These are phyloP conservation scores for Yarrowia hollandica DNA, from an alignment of 805 yeast species.

Conservation along the genomic window DNA sequence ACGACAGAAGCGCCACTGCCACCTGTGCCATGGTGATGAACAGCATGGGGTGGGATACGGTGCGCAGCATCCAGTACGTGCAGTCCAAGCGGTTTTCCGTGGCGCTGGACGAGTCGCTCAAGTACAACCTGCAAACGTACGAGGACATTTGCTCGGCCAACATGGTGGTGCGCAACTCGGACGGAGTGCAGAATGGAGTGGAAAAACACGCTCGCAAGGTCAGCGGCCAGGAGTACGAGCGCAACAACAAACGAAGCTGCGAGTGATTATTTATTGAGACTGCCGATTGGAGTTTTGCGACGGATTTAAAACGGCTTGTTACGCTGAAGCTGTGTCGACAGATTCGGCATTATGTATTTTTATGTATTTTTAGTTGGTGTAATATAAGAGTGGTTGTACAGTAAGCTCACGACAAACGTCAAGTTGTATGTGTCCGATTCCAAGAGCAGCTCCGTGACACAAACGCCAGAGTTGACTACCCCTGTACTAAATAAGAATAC, in stretches of 20 bases:
- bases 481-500: too few relatives aligned
- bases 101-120: constrained; percentile 35
- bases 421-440: too few relatives aligned
- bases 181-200: neutral
- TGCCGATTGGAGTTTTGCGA: too few relatives aligned
- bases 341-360: too few relatives aligned
- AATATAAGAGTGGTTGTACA: too few relatives aligned
- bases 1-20: constrained; percentile 40
- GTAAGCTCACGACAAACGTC: too few relatives aligned
- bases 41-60: constrained; percentile 32
- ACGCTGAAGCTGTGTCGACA: too few relatives aligned
- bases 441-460: too few relatives aligned
- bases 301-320: too few relatives aligned
- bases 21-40: constrained; percentile 39
- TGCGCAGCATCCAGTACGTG: constrained; percentile 39
- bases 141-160: constrained; percentile 31
- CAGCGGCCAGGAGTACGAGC: neutral
- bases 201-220: constrained; percentile 8
- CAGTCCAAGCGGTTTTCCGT: constrained; percentile 39
- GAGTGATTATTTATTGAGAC: constrained; percentile 1
- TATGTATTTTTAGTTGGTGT: constrained; percentile 20
- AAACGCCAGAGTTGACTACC: too few relatives aligned
- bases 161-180: constrained; percentile 7
- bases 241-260: neutral
- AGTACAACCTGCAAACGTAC: constrained; percentile 35